Percentiles rank a stretch among this genome's conserved stretches.
Evolutionary conservation across 345 rosid species (phyloP).

Genomic region (Euclidium syriacum): DNA sequence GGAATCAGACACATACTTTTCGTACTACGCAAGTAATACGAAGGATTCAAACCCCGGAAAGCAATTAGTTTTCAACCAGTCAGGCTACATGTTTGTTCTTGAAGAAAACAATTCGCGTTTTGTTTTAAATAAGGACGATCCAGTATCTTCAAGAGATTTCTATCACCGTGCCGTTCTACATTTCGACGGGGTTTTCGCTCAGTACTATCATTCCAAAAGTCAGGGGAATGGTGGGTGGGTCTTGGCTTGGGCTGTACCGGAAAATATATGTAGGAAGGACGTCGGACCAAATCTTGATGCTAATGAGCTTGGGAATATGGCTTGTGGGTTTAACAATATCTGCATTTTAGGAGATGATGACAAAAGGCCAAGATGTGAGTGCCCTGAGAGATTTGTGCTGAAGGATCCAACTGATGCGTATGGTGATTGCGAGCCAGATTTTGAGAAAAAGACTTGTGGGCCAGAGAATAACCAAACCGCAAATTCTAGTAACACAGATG

Average conservation of each 20-base stretch:
- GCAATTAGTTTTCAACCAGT: slow-evolving; percentile 38
- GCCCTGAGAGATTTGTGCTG: slow-evolving; percentile 39
- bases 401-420: slow-evolving; percentile 31
- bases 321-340: slow-evolving; percentile 57
- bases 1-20: neutral
- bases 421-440: slow-evolving; percentile 40
- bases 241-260: slow-evolving; percentile 36
- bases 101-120: slow-evolving; percentile 25
- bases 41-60: neutral
- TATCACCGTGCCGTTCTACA: slow-evolving; percentile 48
- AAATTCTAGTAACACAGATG: neutral
- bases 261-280: slow-evolving; percentile 31
- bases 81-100: slow-evolving; percentile 39
- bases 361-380: slow-evolving; percentile 40
- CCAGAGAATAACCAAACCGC: neutral
- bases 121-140: neutral
- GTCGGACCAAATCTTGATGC: neutral
- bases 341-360: slow-evolving; percentile 33
- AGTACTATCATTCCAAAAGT: slow-evolving; percentile 44
- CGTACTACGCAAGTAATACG: slow-evolving; percentile 31
- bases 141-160: neutral
- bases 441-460: slow-evolving; percentile 34
- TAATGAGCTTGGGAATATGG: slow-evolving; percentile 29
- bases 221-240: slow-evolving; percentile 23
- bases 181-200: slow-evolving; percentile 54